Evolutionary conservation across 2,329 filamentous ascomycete genomes (phyloP).

Genomic region (Xylariales sp.): DNA sequence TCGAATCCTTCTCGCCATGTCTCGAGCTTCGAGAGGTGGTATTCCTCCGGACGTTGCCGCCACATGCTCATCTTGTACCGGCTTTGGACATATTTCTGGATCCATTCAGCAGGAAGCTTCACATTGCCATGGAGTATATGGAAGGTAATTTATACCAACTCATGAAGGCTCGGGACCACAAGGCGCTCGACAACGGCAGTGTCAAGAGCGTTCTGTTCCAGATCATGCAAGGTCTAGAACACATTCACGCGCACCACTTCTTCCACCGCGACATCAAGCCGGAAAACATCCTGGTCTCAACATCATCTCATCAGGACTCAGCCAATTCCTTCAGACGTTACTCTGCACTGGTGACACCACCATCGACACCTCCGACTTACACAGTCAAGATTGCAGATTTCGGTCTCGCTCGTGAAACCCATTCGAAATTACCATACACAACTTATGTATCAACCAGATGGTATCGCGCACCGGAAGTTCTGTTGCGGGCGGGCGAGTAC

Average conservation of each 20-base stretch:
- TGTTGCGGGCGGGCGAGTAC: constrained; percentile 91
- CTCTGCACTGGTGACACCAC: constrained; percentile 87
- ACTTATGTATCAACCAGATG: constrained; percentile 97
- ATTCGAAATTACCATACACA: constrained; percentile 93
- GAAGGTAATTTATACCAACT: constrained; percentile 97
- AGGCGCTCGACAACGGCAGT: constrained; percentile 80
- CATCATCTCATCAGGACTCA: constrained; percentile 77
- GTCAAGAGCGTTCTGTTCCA: constrained; percentile 98
- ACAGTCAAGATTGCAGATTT: constrained; percentile 99
- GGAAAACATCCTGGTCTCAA: constrained; percentile 96
- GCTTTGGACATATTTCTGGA: constrained; percentile 98
- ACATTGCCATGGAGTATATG: constrained; percentile 99
- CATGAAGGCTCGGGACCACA: constrained; percentile 98
- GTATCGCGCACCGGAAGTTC: constrained; percentile 95
- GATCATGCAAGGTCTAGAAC: constrained; percentile 92
- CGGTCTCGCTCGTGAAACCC: constrained; percentile 92
- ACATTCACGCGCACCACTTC: constrained; percentile 95
- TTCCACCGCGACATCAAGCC: constrained; percentile 99
- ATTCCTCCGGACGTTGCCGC: constrained; percentile 83
- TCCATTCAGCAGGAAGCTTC: constrained; percentile 89
- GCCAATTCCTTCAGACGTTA: constrained; percentile 86
- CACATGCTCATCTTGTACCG: constrained; percentile 89
- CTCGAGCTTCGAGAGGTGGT: constrained; percentile 94
- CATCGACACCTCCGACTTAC: constrained; percentile 88
- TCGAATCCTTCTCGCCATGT: constrained; percentile 86